Percentiles rank a stretch among this genome's conserved stretches.
phyloP scores from a whole-genome alignment of 164 flowering plant species.

The Vitis rupestris region DNA sequence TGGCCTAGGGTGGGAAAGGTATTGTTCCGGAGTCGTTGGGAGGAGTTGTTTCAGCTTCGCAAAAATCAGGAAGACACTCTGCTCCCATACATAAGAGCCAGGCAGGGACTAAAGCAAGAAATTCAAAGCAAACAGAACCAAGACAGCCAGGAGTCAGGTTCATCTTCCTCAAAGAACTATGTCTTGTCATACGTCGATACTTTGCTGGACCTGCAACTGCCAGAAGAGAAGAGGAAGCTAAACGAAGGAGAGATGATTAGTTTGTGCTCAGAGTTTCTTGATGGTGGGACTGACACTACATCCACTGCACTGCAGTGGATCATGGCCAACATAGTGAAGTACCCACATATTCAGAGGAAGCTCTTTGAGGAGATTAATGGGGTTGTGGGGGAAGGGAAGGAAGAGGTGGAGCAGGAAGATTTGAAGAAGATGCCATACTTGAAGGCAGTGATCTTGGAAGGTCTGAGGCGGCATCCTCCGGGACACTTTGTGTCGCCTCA shows the following conservation, averaged over 20 bases:
- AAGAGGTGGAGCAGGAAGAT: no score
- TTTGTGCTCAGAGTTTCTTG: conserved; percentile 15
- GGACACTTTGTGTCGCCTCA: neutral
- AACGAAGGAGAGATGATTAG: conserved; percentile 12
- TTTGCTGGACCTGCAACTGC: conserved; percentile 23
- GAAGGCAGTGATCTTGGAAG: no score
- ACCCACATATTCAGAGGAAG: conserved; percentile 18
- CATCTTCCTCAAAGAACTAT: no score
- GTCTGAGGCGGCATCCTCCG: no score
- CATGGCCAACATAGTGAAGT: conserved; percentile 18
- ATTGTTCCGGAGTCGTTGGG: conserved; percentile 24
- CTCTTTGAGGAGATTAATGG: conserved; percentile 10
- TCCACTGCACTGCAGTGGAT: conserved; percentile 18
- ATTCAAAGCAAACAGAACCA: neutral
- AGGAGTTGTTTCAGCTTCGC: conserved; percentile 15
- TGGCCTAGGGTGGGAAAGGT: conserved; percentile 28
- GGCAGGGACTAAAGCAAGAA: conserved; percentile 1
- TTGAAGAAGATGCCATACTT: no score
- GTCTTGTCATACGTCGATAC: conserved; percentile 27
- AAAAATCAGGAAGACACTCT: conserved; percentile 15
- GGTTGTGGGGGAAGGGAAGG: neutral
- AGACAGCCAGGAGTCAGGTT: no score
- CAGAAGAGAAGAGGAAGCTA: conserved; percentile 13
- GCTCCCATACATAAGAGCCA: conserved; percentile 21
- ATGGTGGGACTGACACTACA: conserved; percentile 19